Conservation (phyloP, 1,139 yeast genomes). For the Debaryomyces subglobosus region DNA sequence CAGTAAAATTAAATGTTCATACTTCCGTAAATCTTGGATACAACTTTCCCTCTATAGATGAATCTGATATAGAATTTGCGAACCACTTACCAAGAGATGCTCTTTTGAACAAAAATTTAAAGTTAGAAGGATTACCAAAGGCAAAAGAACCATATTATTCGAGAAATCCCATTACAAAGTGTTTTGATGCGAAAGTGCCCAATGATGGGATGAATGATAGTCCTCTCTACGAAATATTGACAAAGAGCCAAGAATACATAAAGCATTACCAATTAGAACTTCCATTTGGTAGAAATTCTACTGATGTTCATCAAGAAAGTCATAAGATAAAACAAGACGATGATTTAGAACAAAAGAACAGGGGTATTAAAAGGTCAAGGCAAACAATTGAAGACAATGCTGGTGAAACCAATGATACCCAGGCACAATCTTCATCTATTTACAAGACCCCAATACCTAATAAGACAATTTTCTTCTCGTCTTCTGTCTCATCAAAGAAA, state of each 20-base stretch:
- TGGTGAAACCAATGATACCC: conserved; percentile 9
- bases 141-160: conserved; percentile 16
- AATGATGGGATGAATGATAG: conserved; percentile 17
- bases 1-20: conserved; percentile 14
- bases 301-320: not conserved
- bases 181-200: not conserved
- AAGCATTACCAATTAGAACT: conserved; percentile 21
- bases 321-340: not conserved
- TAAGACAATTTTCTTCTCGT: conserved; percentile 36
- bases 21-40: conserved; percentile 23
- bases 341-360: conserved; percentile 3
- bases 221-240: conserved; percentile 35
- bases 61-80: conserved; percentile 15
- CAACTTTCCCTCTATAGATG: conserved; percentile 24
- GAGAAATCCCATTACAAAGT: conserved; percentile 17
- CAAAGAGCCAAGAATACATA: conserved; percentile 24
- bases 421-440: conserved; percentile 19
- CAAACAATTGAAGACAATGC: not conserved
- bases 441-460: conserved; percentile 35
- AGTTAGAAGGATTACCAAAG: conserved; percentile 20
- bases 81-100: conserved; percentile 21
- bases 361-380: conserved; percentile 15
- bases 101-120: conserved; percentile 28
- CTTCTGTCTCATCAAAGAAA: conserved; percentile 30
- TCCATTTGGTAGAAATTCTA: conserved; percentile 15